Base-by-base conservation (phyloP, 495 filamentous ascomycete species). In the Penicillium silybi region DNA sequence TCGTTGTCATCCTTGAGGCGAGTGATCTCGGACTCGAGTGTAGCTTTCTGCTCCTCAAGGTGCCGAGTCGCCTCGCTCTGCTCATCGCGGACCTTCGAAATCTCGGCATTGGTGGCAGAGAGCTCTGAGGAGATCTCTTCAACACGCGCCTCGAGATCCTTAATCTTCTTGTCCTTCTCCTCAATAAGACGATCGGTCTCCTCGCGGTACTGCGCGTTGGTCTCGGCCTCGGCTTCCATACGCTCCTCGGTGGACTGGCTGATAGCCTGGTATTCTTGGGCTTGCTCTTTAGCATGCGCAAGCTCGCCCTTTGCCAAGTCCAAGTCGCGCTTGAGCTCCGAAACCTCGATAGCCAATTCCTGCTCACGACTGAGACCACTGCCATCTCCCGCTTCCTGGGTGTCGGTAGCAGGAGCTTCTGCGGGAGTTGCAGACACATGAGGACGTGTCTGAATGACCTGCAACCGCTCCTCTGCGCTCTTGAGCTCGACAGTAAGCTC, bases 171-270 rank as follows among this genome's bases (percentile, higher is more conserved):
- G 55, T 93, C 83, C 66, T 92, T 96, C 54, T 89, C 80, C 27
- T 80, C 75, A 16, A 92, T 68, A 7, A 84, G 67, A 29, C 70
- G 71, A 54, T 97, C 91, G 67, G 87, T 90, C 49, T 96, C 90
- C 59, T 89, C 81, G 11, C 84, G 85, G 60, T 90, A 95, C 60
- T 88, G 79, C n/a, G 95, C 90, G 41, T 92, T 83, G 0, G 88
- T 85, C 6, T 89, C 88, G 42, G 86, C 86, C 37, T 90, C 74
- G 43, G 81, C 87, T 25, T 87, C 78, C 23, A 97, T 75, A 43
- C 92, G 89, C 44, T 97, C 92, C 62, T 99, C 92, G n/a, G 87
- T 83, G 15, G 81, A 77, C 61, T 90, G 87, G 57, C 88, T 89
- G 62, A 97, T 92, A n/a, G 82, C 80, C 61, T 88, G 90, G 74